These are phyloP conservation scores for Rhodofomes roseus DNA, from an alignment of 1,284 basidiomycete species.

Conservation along the genomic window DNA sequence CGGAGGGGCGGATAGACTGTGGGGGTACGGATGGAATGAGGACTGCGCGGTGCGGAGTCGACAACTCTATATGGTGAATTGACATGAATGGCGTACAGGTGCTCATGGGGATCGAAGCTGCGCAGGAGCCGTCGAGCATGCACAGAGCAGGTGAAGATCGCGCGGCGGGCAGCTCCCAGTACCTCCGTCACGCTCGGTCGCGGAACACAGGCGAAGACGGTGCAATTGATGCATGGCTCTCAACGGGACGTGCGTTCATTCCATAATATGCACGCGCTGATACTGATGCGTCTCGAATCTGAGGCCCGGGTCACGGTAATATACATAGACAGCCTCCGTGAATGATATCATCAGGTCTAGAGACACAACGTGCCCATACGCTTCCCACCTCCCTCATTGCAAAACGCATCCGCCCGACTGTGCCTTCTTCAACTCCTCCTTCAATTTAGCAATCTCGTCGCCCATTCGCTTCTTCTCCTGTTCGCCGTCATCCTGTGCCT, in stretches of 20 bases:
- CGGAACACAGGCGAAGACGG: not conserved
- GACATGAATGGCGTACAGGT: not conserved
- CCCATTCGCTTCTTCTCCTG: not conserved
- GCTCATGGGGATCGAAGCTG: not conserved
- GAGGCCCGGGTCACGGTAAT: not conserved
- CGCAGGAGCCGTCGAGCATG: not conserved
- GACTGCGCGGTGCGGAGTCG: not conserved
- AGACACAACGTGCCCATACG: not conserved
- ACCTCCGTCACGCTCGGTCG: not conserved
- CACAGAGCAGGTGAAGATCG: not conserved
- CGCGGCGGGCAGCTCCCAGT: not conserved
- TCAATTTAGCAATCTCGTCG: not conserved
- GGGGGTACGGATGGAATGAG: not conserved
- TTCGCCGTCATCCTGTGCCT: not conserved
- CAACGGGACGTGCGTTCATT: not conserved
- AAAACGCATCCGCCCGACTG: not conserved
- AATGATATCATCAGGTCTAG: not conserved
- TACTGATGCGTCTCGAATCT: not conserved
- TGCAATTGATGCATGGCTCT: not conserved
- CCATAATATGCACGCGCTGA: not conserved
- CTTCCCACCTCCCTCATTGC: not conserved
- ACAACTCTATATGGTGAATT: not conserved
- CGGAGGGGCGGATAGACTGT: not conserved
- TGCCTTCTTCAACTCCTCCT: not conserved
- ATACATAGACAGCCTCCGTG: not conserved